Evolutionary conservation across 208 protist species (phyloP).

Genomic region (Leishmania guyanensis): DNA sequence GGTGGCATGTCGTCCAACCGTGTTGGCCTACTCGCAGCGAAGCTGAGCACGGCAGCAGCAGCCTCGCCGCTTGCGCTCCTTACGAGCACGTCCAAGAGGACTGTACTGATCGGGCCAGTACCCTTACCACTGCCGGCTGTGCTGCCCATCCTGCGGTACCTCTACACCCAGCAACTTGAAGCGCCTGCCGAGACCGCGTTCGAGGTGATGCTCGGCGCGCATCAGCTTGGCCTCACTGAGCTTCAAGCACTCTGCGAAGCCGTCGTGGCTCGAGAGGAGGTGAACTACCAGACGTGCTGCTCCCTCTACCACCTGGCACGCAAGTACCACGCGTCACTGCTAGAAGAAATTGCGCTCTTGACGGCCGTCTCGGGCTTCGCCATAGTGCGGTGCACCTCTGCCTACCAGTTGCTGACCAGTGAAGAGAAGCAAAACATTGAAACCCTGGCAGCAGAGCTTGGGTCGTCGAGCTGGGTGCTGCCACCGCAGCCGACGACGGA

Average conservation of each 20-base stretch:
- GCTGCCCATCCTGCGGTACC: conserved; percentile 60
- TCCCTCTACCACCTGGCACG: conserved; percentile 72
- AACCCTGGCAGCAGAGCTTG: conserved; percentile 65
- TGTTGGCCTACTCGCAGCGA: conserved; percentile 64
- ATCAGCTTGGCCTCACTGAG: conserved; percentile 53
- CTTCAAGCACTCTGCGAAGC: conserved; percentile 79
- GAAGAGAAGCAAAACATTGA: conserved; percentile 64
- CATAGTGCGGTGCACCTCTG: conserved; percentile 50
- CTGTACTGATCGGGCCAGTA: conserved; percentile 77
- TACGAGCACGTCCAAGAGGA: conserved; percentile 44
- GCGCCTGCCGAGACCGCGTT: conserved; percentile 56
- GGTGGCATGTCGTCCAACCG: conserved; percentile 34
- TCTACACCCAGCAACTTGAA: conserved; percentile 71
- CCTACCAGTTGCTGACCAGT: conserved; percentile 46
- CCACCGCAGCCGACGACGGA: conserved; percentile 50
- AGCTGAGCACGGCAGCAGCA: conserved; percentile 37
- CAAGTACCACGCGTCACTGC: conserved; percentile 65
- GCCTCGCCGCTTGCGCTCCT: conserved; percentile 24
- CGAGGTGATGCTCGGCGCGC: conserved; percentile 68
- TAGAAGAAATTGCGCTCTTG: conserved; percentile 78
- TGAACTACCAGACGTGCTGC: conserved; percentile 80
- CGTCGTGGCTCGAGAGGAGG: conserved; percentile 73
- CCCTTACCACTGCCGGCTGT: conserved; percentile 65
- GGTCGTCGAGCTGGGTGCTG: conserved; percentile 60
- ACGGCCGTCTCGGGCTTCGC: conserved; percentile 72